These are phyloP conservation scores for Colletotrichum liriopes DNA, from an alignment of 2,329 filamentous ascomycete species.

Conservation along the genomic window DNA sequence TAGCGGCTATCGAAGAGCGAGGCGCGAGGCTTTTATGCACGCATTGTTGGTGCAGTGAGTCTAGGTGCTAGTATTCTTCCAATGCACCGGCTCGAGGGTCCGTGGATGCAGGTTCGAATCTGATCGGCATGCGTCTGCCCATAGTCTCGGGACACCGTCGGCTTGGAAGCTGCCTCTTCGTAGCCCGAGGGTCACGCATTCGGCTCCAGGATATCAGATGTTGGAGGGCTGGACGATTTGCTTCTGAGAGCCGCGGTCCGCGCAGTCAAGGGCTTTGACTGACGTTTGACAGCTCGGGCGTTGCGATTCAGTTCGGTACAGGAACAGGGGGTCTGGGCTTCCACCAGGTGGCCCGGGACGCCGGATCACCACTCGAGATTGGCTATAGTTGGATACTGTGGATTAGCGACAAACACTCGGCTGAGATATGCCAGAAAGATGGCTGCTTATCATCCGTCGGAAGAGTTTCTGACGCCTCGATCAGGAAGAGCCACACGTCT, in stretches of 20 bases:
- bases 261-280: neutral
- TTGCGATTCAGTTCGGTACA: neutral
- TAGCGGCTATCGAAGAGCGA: neutral
- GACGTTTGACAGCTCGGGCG: conserved; percentile 4
- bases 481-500: neutral
- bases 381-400: neutral
- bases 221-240: neutral
- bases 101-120: neutral
- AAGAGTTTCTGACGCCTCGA: neutral
- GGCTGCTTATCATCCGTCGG: neutral
- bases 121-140: neutral
- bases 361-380: neutral
- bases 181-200: neutral
- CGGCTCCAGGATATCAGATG: neutral
- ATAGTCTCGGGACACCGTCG: neutral
- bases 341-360: neutral
- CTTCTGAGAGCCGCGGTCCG: neutral
- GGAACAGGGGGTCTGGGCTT: neutral
- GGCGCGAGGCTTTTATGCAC: neutral
- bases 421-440: neutral
- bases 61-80: neutral
- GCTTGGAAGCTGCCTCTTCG: neutral
- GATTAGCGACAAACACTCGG: no score
- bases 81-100: conserved; percentile 10
- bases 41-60: neutral